Base-by-base conservation (phyloP, 805 yeast species). In the Pichia eremophila region DNA sequence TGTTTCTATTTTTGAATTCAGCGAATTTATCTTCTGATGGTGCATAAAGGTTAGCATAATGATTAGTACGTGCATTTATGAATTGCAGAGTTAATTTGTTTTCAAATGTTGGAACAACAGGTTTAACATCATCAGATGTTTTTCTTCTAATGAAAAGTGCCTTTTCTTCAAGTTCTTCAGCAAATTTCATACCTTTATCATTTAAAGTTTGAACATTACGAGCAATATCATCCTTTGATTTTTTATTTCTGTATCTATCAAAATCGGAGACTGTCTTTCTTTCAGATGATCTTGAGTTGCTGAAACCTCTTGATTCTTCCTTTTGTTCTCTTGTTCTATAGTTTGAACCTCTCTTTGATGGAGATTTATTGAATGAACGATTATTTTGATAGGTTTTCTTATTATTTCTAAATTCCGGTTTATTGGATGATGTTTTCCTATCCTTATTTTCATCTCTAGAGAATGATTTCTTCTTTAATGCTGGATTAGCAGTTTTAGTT, bases 91-190 rank as follows among this genome's bases (percentile, higher is more conserved):
- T 39, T 8, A 35, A 14, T 8, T 14, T 19, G n/a, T 45, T 43
- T 14, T 27, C 39, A 19, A 46, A 43, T 5, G 37, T 38, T n/a
- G 44, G n/a, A 17, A 46, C 35, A 25, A 46, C 18, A 19, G 25
- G 17, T 5, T 35, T 42, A 8, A 11, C 11, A 5, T 22, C 25
- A 19, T 35, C 7, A 11, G 32, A 28, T 25, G 42, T 6, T 37
- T 52, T 54, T 38, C 55, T 54, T 35, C 49, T 46, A 34, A 53
- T 52, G 37, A 18, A 53, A 8, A 44, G 35, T 15, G 52, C 52
- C 37, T 46, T 52, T 2, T 38, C 40, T 32, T 46, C 42, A 28
- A 43, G 46, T 12, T 43, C 37, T 3, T 46, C 40, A 8, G 51
- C 54, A 46, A 54, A 50, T 8, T 41, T 19, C 15, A 46, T 39